Conservation (phyloP, 768 basidiomycete genomes). For the Russula sp. region DNA sequence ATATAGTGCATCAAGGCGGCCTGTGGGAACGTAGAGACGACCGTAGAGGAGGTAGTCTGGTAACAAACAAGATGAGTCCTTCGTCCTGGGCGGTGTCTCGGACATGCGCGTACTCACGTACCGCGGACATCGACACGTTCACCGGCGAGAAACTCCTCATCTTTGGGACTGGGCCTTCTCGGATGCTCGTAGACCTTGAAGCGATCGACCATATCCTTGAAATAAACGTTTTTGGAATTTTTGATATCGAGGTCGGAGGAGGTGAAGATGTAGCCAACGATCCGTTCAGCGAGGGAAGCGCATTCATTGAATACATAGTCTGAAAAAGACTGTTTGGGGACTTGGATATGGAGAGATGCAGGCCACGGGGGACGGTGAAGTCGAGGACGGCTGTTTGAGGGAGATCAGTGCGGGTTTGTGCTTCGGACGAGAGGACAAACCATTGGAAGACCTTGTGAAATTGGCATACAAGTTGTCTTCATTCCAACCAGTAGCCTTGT, state of each 20-base stretch:
- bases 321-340: conserved; percentile 86
- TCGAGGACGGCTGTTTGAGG: conserved; percentile 73
- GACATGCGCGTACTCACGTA: conserved; percentile 38
- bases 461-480: conserved; percentile 93
- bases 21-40: conserved; percentile 83
- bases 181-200: conserved; percentile 85
- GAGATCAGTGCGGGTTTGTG: neutral
- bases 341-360: conserved; percentile 79
- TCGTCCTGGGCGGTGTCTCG: neutral
- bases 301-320: conserved; percentile 90
- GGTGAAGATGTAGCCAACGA: conserved; percentile 93
- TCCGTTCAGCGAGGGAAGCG: conserved; percentile 89
- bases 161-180: conserved; percentile 68
- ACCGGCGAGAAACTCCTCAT: conserved; percentile 81
- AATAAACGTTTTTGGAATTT: conserved; percentile 64
- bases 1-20: conserved; percentile 86
- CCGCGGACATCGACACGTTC: conserved; percentile 74
- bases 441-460: conserved; percentile 83
- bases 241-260: conserved; percentile 77
- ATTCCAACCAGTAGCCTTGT: conserved; percentile 93
- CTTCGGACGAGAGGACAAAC: conserved; percentile 41
- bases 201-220: conserved; percentile 88
- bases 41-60: conserved; percentile 94
- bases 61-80: conserved; percentile 9
- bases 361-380: conserved; percentile 80